phyloP scores from a whole-genome alignment of 2,329 filamentous ascomycete genomes.

The Chalara sp. region DNA sequence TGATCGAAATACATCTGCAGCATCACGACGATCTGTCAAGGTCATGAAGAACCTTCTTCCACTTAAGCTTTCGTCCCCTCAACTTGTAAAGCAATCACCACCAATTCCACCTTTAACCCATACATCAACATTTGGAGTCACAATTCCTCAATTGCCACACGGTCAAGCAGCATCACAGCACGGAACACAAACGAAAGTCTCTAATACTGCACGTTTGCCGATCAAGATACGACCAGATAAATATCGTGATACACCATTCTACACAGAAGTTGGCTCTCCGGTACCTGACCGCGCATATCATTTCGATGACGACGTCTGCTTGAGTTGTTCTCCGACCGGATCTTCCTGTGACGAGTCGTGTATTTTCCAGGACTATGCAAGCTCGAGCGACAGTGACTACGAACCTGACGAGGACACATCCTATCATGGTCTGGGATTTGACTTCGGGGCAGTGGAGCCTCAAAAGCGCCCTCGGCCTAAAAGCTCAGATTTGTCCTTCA shows the following conservation, averaged over 20 bases:
- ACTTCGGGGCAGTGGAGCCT: not conserved
- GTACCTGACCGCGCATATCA: slow-evolving; percentile 11
- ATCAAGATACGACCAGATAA: slow-evolving; percentile 5
- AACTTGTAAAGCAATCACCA: slow-evolving; percentile 5
- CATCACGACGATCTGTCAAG: slow-evolving; percentile 15
- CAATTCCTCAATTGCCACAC: too few species aligned
- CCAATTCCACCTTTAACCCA: slow-evolving; percentile 2
- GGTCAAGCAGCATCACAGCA: not conserved
- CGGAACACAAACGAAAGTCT: not conserved
- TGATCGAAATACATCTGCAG: slow-evolving; percentile 1
- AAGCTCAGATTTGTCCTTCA: slow-evolving; percentile 20
- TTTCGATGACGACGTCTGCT: slow-evolving; percentile 7
- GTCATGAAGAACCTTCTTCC: slow-evolving; percentile 21
- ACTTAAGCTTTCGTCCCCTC: slow-evolving; percentile 14
- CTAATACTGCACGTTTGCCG: slow-evolving; percentile 1
- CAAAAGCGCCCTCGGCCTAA: not conserved
- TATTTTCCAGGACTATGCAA: slow-evolving; percentile 10
- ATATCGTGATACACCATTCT: slow-evolving; percentile 21
- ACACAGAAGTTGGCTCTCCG: slow-evolving; percentile 16
- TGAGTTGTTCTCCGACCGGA: slow-evolving; percentile 6
- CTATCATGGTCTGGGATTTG: not conserved
- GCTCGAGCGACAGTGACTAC: not conserved
- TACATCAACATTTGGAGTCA: not conserved
- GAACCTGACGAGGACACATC: not conserved
- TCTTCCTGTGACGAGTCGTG: slow-evolving; percentile 8